These are phyloP conservation scores for Fraxinus anomala DNA, from an alignment of 257 asterid genomes.

Conservation along the genomic window DNA sequence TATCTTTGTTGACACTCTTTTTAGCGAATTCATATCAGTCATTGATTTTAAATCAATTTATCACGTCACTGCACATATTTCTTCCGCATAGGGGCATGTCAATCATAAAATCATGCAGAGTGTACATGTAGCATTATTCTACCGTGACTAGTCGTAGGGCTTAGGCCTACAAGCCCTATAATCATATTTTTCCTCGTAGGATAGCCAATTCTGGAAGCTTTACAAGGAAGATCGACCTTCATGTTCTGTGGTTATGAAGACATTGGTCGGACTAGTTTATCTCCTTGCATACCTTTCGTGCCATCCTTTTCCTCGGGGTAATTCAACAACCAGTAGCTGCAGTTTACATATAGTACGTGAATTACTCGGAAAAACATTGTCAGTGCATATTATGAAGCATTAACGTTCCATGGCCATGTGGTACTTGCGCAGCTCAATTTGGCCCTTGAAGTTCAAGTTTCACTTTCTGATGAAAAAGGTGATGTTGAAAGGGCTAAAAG, in stretches of 20 bases:
- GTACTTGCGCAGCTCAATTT: constrained; percentile 92
- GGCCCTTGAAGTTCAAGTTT: constrained; percentile 54
- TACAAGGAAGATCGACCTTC: constrained; percentile 76
- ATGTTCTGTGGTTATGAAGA: constrained; percentile 81
- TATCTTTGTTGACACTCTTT: too few species aligned
- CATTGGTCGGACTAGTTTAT: constrained; percentile 82
- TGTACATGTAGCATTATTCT: too few species aligned
- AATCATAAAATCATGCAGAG: too few species aligned
- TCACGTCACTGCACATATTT: too few species aligned
- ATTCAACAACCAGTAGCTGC: constrained; percentile 17
- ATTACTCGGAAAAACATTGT: constrained; percentile 2
- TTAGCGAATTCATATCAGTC: too few species aligned
- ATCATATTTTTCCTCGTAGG: constrained; percentile 45
- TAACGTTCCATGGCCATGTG: constrained; percentile 30
- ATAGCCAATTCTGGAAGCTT: constrained; percentile 90
- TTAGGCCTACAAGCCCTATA: too few species aligned
- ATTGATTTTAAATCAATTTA: too few species aligned
- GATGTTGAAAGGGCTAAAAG: constrained; percentile 69
- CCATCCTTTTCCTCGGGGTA: constrained; percentile 90
- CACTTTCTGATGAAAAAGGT: constrained; percentile 70
- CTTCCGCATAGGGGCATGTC: too few species aligned
- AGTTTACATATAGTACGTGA: not conserved
- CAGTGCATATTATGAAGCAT: constrained; percentile 18
- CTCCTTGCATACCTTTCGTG: constrained; percentile 92
- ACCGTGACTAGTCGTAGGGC: too few species aligned